These are phyloP conservation scores for Cerioporus squamosus DNA, from an alignment of 1,284 basidiomycete species.

Conservation along the genomic window DNA sequence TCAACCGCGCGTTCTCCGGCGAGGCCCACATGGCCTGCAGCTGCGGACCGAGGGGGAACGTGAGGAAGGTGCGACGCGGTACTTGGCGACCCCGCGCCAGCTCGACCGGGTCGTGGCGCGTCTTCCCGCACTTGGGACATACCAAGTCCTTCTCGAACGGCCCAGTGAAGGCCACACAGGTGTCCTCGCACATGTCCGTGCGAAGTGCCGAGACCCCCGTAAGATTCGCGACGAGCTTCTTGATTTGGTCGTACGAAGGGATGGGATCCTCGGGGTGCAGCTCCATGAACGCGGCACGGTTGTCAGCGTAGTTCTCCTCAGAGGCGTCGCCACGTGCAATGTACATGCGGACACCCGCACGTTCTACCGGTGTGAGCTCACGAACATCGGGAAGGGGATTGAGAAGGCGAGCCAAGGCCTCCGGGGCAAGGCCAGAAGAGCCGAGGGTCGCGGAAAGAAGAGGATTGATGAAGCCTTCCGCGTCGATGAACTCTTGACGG, in stretches of 20 bases:
- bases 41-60: slow-evolving; percentile 31
- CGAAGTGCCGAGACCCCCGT: no score
- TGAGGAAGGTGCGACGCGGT: slow-evolving; percentile 17
- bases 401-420: no score
- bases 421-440: no score
- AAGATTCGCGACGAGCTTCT: slow-evolving; percentile 22
- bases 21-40: slow-evolving; percentile 27
- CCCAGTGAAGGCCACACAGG: slow-evolving; percentile 39
- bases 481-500: no score
- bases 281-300: neutral
- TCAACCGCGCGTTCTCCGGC: slow-evolving; percentile 14
- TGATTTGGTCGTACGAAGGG: slow-evolving; percentile 1
- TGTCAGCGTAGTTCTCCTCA: slow-evolving; percentile 3
- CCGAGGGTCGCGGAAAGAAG: no score
- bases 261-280: neutral
- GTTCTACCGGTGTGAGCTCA: neutral
- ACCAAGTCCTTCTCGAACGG: slow-evolving; percentile 26
- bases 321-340: slow-evolving; percentile 1
- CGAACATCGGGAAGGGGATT: no score
- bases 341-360: neutral
- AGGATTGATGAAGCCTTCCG: no score
- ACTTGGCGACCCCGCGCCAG: neutral
- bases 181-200: slow-evolving; percentile 35
- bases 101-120: slow-evolving; percentile 7
- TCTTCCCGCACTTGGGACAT: slow-evolving; percentile 11